phyloP scores from a whole-genome alignment of 202 grass and related monocot species.

The Panicum hallii region DNA sequence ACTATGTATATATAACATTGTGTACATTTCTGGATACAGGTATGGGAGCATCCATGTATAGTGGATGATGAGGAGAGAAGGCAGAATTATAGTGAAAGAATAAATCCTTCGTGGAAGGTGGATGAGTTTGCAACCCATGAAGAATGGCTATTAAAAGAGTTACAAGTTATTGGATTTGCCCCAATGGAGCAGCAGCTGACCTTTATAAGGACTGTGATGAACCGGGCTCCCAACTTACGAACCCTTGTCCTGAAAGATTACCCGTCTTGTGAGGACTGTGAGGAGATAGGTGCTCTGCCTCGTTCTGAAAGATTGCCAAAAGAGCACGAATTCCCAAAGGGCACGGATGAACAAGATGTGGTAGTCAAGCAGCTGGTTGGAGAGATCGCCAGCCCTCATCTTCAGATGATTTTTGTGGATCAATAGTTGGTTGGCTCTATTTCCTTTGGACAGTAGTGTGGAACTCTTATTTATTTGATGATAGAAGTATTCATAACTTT shows the following conservation, averaged over 20 bases:
- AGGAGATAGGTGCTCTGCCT: background rate
- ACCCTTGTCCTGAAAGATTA: background rate
- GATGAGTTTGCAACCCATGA: background rate
- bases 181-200: background rate
- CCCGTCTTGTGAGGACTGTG: background rate
- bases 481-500: no score
- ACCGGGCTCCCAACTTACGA: slow-evolving; percentile 16
- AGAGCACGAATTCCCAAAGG: background rate
- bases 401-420: background rate
- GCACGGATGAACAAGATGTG: background rate
- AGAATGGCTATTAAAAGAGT: slow-evolving; percentile 12
- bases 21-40: background rate
- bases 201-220: slow-evolving; percentile 4
- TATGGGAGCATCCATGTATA: slow-evolving; percentile 12
- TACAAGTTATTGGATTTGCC: background rate
- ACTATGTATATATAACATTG: no score
- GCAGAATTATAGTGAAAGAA: background rate
- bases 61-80: background rate
- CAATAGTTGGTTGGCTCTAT: background rate
- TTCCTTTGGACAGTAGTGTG: no score
- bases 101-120: slow-evolving; percentile 1
- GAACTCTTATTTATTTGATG: no score
- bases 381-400: background rate
- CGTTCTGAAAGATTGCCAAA: background rate
- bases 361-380: background rate